These are phyloP conservation scores for Nyctanthes arbortristis DNA, from an alignment of 257 asterid genomes.

Conservation along the genomic window DNA sequence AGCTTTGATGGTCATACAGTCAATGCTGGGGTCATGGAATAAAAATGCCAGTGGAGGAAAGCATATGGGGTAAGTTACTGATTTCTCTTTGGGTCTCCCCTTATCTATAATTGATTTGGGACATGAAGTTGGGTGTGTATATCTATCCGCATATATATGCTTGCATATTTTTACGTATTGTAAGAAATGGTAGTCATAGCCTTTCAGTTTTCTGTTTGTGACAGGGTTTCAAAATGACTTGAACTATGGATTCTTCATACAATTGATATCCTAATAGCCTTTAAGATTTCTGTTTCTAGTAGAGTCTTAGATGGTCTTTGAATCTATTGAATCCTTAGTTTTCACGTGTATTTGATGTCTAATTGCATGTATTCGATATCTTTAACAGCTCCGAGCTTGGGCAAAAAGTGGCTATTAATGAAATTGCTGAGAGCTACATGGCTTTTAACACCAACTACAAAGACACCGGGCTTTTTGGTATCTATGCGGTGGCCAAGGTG, in stretches of 20 bases:
- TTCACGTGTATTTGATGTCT: background rate
- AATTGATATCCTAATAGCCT: too few species aligned
- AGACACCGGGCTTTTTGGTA: slow-evolving; percentile 90
- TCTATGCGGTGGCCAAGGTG: slow-evolving; percentile 89
- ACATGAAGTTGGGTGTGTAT: too few species aligned
- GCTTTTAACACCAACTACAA: slow-evolving; percentile 86
- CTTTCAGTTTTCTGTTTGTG: too few species aligned
- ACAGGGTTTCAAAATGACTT: too few species aligned
- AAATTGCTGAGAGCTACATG: slow-evolving; percentile 87
- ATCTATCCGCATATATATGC: too few species aligned
- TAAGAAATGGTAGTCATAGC: background rate
- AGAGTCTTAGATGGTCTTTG: background rate
- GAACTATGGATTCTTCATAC: too few species aligned
- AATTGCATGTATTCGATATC: slow-evolving; percentile 21
- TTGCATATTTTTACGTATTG: background rate
- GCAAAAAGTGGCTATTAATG: slow-evolving; percentile 72
- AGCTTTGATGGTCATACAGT: slow-evolving; percentile 86
- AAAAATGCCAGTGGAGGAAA: slow-evolving; percentile 77
- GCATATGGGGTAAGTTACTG: slow-evolving; percentile 77
- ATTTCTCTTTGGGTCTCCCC: background rate
- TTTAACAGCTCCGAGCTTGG: slow-evolving; percentile 68
- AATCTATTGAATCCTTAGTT: background rate
- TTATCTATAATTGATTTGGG: background rate
- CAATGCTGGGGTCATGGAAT: slow-evolving; percentile 84
- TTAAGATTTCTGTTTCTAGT: background rate